phyloP scores from a whole-genome alignment of 208 protist species.

The Trypanosomatidae sp. region DNA sequence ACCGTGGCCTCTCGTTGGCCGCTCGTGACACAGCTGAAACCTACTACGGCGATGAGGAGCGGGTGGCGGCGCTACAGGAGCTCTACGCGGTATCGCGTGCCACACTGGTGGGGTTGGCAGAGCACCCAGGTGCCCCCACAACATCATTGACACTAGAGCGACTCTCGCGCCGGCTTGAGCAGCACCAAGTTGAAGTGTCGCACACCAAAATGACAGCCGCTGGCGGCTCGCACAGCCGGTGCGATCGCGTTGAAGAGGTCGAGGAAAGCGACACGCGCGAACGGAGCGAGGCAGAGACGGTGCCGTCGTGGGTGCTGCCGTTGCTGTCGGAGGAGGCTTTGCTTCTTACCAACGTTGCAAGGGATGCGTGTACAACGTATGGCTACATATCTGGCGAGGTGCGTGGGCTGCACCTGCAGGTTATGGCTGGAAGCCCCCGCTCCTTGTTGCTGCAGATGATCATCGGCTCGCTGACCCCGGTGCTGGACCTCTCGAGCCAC shows the following conservation, averaged over 20 bases:
- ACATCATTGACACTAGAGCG: slow-evolving; percentile 2
- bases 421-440: slow-evolving; percentile 39
- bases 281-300: neutral
- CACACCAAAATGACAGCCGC: neutral
- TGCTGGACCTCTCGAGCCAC: slow-evolving; percentile 31
- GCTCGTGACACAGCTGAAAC: slow-evolving; percentile 45
- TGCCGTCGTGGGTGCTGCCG: slow-evolving; percentile 12
- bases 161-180: slow-evolving; percentile 1
- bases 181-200: neutral
- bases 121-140: neutral
- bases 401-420: slow-evolving; percentile 73
- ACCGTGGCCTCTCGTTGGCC: slow-evolving; percentile 65
- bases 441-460: slow-evolving; percentile 67
- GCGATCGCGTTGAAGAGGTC: slow-evolving; percentile 3
- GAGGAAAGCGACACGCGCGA: slow-evolving; percentile 1
- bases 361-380: slow-evolving; percentile 44
- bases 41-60: slow-evolving; percentile 31
- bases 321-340: slow-evolving; percentile 37
- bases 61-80: slow-evolving; percentile 19
- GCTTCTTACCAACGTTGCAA: slow-evolving; percentile 41
- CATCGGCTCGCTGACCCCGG: slow-evolving; percentile 42
- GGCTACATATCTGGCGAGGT: slow-evolving; percentile 71
- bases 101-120: slow-evolving; percentile 16
- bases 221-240: neutral
- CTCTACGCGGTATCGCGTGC: slow-evolving; percentile 20